Percentiles rank a stretch among this genome's conserved stretches.
These are phyloP conservation scores for Schizophyllum amplum DNA, from an alignment of 1,284 basidiomycete genomes.

Conservation along the genomic window DNA sequence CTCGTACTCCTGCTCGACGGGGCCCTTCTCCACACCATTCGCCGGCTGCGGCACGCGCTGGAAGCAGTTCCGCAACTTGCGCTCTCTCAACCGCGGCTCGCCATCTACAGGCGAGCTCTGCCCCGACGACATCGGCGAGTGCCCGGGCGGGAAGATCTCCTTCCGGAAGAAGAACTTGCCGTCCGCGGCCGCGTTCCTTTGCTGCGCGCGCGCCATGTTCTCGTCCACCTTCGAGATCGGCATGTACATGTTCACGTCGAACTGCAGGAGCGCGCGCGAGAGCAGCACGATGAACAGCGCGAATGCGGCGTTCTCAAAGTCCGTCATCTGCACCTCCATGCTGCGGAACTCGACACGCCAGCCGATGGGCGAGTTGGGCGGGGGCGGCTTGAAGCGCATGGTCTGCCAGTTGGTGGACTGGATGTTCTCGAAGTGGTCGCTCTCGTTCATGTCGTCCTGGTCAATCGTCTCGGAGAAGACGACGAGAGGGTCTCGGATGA, in stretches of 20 bases:
- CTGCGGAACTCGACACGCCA: constrained; percentile 98
- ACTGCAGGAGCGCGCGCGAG: constrained; percentile 86
- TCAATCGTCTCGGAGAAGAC: constrained; percentile 92
- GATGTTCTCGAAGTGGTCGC: constrained; percentile 98
- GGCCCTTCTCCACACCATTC: constrained; percentile 30
- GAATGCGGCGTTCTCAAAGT: constrained; percentile 98
- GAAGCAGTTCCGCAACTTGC: constrained; percentile 65
- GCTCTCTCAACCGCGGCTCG: constrained; percentile 41
- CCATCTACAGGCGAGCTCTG: constrained; percentile 39
- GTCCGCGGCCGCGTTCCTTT: constrained; percentile 66
- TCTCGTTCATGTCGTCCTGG: constrained; percentile 82
- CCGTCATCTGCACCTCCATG: constrained; percentile 99
- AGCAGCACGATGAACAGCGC: constrained; percentile 91
- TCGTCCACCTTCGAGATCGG: constrained; percentile 98
- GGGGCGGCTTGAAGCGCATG: constrained; percentile 96
- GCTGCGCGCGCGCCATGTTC: constrained; percentile 91
- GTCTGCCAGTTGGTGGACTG: constrained; percentile 99
- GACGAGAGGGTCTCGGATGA: constrained; percentile 96
- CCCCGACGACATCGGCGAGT: constrained; percentile 41
- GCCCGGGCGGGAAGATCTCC: constrained; percentile 63
- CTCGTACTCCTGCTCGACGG: constrained; percentile 79
- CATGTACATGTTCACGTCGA: constrained; percentile 92
- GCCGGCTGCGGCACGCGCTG: constrained; percentile 46
- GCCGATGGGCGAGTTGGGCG: constrained; percentile 84
- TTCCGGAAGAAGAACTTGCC: constrained; percentile 90